phyloP scores from a whole-genome alignment of 805 yeast genomes.

The Candida tibetensis region DNA sequence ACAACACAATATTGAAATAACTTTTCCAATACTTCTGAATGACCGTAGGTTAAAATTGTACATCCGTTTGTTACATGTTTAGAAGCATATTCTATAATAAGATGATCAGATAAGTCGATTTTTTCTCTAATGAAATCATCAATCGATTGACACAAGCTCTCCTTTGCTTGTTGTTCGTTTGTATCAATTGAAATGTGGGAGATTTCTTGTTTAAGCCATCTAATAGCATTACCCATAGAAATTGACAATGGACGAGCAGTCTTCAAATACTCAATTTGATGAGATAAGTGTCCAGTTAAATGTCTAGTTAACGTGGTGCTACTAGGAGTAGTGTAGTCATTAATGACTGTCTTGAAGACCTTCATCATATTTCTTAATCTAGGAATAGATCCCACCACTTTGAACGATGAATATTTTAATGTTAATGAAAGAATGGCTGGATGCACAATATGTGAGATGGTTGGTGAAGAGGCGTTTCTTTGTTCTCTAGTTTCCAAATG shows the following conservation, averaged over 20 bases:
- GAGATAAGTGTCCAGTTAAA: constrained; percentile 80
- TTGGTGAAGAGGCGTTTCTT: constrained; percentile 54
- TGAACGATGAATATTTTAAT: constrained; percentile 75
- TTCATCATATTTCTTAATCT: constrained; percentile 82
- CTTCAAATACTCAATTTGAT: constrained; percentile 89
- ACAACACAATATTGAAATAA: constrained; percentile 65
- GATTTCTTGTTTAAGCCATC: constrained; percentile 95
- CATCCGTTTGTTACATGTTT: constrained; percentile 72
- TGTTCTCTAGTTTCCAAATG: constrained; percentile 81
- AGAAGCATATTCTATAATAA: constrained; percentile 79
- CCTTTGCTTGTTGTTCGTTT: constrained; percentile 66
- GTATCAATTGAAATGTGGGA: constrained; percentile 75
- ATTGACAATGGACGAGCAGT: constrained; percentile 88
- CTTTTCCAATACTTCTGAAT: constrained; percentile 77
- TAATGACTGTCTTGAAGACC: constrained; percentile 77
- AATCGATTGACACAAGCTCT: constrained; percentile 59
- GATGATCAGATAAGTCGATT: constrained; percentile 73
- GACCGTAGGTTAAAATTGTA: constrained; percentile 83
- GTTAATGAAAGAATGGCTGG: constrained; percentile 80
- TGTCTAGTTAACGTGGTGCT: constrained; percentile 85
- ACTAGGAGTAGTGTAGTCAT: constrained; percentile 79
- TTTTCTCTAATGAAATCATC: constrained; percentile 82
- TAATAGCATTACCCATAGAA: constrained; percentile 95
- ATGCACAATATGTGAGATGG: constrained; percentile 70
- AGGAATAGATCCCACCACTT: constrained; percentile 85